A percentile compares a stretch with the other conserved stretches of the same genome.
Conservation (phyloP, 2,329 filamentous ascomycete species). For the Ceratocystis variospora region DNA sequence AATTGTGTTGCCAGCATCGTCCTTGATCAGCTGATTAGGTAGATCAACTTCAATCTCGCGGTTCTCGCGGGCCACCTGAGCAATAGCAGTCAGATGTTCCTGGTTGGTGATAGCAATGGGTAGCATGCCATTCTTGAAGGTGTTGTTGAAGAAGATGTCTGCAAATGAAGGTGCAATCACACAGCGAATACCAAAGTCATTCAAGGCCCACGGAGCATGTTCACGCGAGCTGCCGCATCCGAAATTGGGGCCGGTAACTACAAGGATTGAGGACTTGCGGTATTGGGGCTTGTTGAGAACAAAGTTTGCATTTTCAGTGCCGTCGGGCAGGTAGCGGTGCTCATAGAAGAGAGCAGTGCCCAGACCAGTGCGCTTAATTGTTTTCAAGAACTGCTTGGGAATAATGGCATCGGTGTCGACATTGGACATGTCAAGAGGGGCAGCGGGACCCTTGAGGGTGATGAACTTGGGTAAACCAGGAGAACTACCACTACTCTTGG, state of each 20-base stretch:
- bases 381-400: constrained; percentile 98
- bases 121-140: constrained; percentile 99
- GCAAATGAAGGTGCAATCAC: constrained; percentile 71
- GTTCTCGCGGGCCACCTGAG: constrained; percentile 63
- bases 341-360: constrained; percentile 76
- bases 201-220: constrained; percentile 91
- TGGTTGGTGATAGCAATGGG: constrained; percentile 63
- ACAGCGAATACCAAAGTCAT: constrained; percentile 91
- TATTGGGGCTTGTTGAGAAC: constrained; percentile 85
- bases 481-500: constrained; percentile 32
- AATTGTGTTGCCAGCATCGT: constrained; percentile 57
- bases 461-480: constrained; percentile 73
- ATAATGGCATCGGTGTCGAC: constrained; percentile 99
- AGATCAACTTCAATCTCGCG: constrained; percentile 83
- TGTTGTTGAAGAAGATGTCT: constrained; percentile 96
- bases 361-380: constrained; percentile 93
- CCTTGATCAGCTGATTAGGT: constrained; percentile 67
- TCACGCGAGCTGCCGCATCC: constrained; percentile 87
- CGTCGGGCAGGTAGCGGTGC: constrained; percentile 62
- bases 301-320: constrained; percentile 64
- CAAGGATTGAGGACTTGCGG: constrained; percentile 71
- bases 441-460: constrained; percentile 71
- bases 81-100: constrained; percentile 52
- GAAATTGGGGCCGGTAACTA: constrained; percentile 86
- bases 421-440: constrained; percentile 75